These are phyloP conservation scores for Penicillium sp. DNA, from an alignment of 2,329 filamentous ascomycete species.

Conservation along the genomic window DNA sequence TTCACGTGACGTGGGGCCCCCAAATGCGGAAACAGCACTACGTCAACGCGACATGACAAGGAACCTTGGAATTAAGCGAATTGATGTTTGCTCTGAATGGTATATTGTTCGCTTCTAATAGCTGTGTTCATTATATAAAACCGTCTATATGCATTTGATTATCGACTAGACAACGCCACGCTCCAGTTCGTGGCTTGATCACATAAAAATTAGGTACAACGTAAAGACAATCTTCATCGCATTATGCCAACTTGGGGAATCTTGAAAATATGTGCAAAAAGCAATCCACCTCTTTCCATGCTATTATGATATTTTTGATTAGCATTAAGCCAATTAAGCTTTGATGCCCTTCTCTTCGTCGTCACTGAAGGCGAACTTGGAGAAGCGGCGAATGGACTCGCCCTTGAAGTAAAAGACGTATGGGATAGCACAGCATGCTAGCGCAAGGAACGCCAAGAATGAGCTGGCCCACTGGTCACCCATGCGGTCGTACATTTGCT, in stretches of 20 bases:
- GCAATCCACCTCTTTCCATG: background rate
- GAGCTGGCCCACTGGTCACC: conserved; percentile 70
- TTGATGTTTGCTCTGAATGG: background rate
- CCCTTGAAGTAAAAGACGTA: conserved; percentile 77
- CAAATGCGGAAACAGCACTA: conserved; percentile 16
- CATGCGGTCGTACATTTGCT: conserved; percentile 70
- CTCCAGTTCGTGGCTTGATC: background rate
- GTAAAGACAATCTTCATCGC: background rate
- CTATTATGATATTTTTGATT: background rate
- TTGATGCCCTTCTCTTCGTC: conserved; percentile 45
- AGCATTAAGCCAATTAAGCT: conserved; percentile 6
- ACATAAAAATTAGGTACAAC: background rate
- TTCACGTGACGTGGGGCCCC: conserved; percentile 21
- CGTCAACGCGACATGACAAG: conserved; percentile 7
- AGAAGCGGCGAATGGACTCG: conserved; percentile 60
- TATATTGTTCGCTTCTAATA: no score
- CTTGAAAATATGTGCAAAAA: background rate
- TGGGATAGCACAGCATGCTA: conserved; percentile 76
- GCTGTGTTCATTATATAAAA: background rate
- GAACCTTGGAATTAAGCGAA: background rate
- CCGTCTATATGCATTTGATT: background rate
- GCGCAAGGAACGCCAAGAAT: conserved; percentile 64
- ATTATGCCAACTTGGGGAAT: background rate
- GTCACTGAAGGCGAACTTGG: conserved; percentile 64
- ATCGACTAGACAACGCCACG: background rate